Evolutionary conservation across 257 asterid species (phyloP).

Genomic region (Solanum okadae): DNA sequence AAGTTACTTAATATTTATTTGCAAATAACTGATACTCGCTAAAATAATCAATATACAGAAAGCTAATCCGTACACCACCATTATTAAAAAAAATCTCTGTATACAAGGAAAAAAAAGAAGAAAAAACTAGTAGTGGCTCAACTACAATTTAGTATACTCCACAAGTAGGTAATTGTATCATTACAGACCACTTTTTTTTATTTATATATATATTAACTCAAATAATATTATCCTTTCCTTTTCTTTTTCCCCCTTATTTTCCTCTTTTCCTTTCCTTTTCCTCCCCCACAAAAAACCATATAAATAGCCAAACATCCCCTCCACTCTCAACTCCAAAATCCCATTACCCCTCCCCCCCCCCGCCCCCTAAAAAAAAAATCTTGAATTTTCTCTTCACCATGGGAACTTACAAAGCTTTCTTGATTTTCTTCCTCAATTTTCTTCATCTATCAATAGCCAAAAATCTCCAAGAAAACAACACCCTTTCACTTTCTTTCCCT

Average conservation of each 20-base stretch:
- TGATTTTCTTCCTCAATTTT: neutral
- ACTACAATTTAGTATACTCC: neutral
- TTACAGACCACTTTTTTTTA: neutral
- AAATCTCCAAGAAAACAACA: neutral
- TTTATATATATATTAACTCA: neutral
- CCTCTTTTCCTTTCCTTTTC: neutral
- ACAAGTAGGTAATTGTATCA: neutral
- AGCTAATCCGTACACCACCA: neutral
- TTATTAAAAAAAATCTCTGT: neutral
- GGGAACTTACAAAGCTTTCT: neutral
- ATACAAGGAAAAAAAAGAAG: neutral
- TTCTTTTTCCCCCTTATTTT: neutral
- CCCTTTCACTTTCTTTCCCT: neutral
- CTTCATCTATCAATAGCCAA: neutral
- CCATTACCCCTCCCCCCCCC: no score
- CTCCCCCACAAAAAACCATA: neutral
- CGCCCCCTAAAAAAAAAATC: neutral
- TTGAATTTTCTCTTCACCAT: neutral
- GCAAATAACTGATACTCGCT: fast-evolving
- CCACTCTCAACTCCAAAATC: neutral
- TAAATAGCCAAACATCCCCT: neutral
- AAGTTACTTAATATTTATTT: neutral
- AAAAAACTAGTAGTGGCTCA: neutral
- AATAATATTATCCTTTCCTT: neutral
- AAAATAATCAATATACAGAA: neutral